Conservation (phyloP, 73 alveolate species). For the Chromera velia region DNA sequence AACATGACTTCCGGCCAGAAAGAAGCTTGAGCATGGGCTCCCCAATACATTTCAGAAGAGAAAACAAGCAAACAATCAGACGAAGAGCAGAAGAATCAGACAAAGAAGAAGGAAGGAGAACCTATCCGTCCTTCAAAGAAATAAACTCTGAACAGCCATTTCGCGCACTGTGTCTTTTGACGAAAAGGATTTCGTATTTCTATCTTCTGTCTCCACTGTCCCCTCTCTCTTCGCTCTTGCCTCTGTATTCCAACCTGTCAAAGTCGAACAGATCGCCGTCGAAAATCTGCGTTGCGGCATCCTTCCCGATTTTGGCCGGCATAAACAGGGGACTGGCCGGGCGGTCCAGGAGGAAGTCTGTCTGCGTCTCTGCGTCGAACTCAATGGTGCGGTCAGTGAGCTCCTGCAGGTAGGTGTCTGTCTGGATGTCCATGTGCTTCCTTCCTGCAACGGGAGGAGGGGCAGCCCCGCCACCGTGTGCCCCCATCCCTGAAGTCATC, state of each 20-base stretch:
- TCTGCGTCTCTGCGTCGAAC: constrained; percentile 68
- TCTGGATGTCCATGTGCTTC: constrained; percentile 64
- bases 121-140: not conserved
- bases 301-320: constrained; percentile 72
- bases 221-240: constrained; percentile 55
- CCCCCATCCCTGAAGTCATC: not conserved
- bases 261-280: constrained; percentile 70
- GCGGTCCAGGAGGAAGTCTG: constrained; percentile 74
- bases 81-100: constrained; percentile 13
- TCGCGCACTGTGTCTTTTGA: not conserved
- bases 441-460: constrained; percentile 53
- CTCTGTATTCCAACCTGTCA: constrained; percentile 77
- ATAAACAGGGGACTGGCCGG: constrained; percentile 79
- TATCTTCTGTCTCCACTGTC: not conserved
- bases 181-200: not conserved
- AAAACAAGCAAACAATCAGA: too few relatives aligned
- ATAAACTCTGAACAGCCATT: not conserved
- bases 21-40: too few relatives aligned
- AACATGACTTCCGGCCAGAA: too few relatives aligned
- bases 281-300: constrained; percentile 58
- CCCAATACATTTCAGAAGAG: too few relatives aligned
- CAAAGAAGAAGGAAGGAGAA: not conserved
- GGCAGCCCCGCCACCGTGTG: not conserved
- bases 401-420: constrained; percentile 62
- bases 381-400: constrained; percentile 57